These are phyloP conservation scores for Multifurca ochricompacta DNA, from an alignment of 768 basidiomycete species.

Conservation along the genomic window DNA sequence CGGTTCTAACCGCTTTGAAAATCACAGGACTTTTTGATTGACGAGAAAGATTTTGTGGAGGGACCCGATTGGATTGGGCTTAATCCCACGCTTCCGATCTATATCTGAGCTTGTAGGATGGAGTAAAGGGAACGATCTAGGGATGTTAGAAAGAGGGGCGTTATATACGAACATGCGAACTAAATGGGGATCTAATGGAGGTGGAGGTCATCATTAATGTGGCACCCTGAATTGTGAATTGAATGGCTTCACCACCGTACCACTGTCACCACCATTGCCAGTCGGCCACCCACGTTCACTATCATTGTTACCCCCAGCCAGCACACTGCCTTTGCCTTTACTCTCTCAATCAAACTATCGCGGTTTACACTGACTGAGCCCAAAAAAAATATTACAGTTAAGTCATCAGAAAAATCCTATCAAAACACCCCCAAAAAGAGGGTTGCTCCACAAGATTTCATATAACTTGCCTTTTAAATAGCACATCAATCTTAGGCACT, in stretches of 20 bases:
- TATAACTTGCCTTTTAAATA: too few species aligned
- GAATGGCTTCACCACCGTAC: too few species aligned
- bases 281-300: too few species aligned
- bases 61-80: constrained; percentile 67
- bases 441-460: neutral
- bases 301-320: too few species aligned
- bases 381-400: too few species aligned
- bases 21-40: constrained; percentile 74
- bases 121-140: neutral
- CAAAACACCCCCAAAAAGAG: neutral
- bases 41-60: constrained; percentile 62
- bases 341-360: too few species aligned
- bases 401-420: neutral
- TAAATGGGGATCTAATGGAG: too few species aligned
- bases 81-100: constrained; percentile 74
- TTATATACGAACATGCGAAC: too few species aligned
- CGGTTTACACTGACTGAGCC: too few species aligned
- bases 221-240: neutral
- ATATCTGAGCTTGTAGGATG: constrained; percentile 40
- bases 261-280: too few species aligned
- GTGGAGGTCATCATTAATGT: too few species aligned
- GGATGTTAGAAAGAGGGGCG: neutral
- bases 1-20: constrained; percentile 5
- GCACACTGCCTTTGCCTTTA: too few species aligned
- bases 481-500: neutral